Evolutionary conservation across 192 early-diverging fungal genomes (phyloP).

Genomic region (Podila epigama): DNA sequence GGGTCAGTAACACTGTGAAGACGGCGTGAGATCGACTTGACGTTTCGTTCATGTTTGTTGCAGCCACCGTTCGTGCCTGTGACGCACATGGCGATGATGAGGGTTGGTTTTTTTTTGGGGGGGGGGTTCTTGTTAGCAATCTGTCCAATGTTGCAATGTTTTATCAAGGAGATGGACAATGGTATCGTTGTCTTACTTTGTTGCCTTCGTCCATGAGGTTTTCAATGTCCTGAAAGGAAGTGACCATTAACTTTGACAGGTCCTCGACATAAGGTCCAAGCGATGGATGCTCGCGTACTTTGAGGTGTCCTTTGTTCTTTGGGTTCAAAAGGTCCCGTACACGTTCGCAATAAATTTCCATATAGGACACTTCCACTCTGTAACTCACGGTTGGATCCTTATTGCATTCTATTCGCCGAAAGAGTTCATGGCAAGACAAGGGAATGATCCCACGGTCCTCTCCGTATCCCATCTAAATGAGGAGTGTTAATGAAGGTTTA

Average conservation of each 20-base stretch:
- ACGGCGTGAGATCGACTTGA: slow-evolving; percentile 91
- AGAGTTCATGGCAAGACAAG: slow-evolving; percentile 79
- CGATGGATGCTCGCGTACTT: slow-evolving; percentile 83
- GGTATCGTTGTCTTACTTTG: slow-evolving; percentile 68
- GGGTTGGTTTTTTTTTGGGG: no score
- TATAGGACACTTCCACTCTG: slow-evolving; percentile 84
- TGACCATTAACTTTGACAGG: slow-evolving; percentile 83
- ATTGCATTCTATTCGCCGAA: slow-evolving; percentile 63
- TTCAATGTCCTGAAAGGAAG: slow-evolving; percentile 71
- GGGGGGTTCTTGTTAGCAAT: no score
- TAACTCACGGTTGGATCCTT: slow-evolving; percentile 57
- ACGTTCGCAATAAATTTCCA: slow-evolving; percentile 92
- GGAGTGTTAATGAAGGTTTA: background rate
- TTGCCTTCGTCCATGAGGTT: slow-evolving; percentile 83
- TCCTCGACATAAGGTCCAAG: slow-evolving; percentile 93
- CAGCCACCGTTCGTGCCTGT: slow-evolving; percentile 85
- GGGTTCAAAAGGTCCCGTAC: slow-evolving; percentile 86
- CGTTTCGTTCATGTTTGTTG: slow-evolving; percentile 95
- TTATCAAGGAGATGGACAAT: no score
- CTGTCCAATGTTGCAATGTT: background rate
- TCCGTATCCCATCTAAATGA: slow-evolving; percentile 68
- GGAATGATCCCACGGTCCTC: slow-evolving; percentile 90
- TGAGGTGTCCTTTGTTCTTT: slow-evolving; percentile 71
- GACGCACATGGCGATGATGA: background rate
- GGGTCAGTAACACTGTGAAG: slow-evolving; percentile 78